Evolutionary conservation across 805 yeast species (phyloP).

Genomic region (Candida hungchunana): DNA sequence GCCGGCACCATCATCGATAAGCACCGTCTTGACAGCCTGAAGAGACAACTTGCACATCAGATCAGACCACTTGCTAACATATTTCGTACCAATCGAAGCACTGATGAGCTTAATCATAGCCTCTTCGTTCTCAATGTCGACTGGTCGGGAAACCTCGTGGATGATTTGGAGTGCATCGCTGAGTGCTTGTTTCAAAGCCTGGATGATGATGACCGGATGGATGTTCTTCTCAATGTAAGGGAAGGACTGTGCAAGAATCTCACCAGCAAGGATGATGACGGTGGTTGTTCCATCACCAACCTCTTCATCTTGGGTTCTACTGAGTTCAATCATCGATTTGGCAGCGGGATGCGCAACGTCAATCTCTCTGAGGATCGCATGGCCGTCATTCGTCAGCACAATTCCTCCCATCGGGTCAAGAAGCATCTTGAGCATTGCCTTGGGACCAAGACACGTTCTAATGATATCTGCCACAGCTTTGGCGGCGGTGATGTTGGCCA

Average conservation of each 20-base stretch:
- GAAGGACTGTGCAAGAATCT: conserved; percentile 89
- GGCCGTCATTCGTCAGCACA: conserved; percentile 96
- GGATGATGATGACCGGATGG: conserved; percentile 94
- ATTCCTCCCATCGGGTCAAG: conserved; percentile 94
- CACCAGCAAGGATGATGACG: conserved; percentile 95
- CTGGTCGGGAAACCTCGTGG: conserved; percentile 75
- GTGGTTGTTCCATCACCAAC: conserved; percentile 99
- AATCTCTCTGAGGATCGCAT: conserved; percentile 94
- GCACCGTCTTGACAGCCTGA: conserved; percentile 81
- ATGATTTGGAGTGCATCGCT: conserved; percentile 87
- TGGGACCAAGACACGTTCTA: conserved; percentile 97
- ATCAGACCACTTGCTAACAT: conserved; percentile 84
- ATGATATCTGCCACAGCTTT: conserved; percentile 97
- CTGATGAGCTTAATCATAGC: conserved; percentile 84
- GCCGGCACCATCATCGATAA: conserved; percentile 50
- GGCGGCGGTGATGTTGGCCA: conserved; percentile 98
- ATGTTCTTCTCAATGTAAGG: conserved; percentile 93
- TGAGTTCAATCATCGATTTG: conserved; percentile 93
- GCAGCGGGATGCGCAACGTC: conserved; percentile 99
- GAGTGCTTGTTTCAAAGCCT: conserved; percentile 87
- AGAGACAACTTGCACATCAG: conserved; percentile 88
- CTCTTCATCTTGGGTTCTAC: conserved; percentile 97
- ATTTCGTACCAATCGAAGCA: conserved; percentile 95
- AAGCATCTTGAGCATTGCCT: conserved; percentile 97
- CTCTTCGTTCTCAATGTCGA: conserved; percentile 76